A percentile compares a stretch with the other conserved stretches of the same genome.
Evolutionary conservation across 2,329 filamentous ascomycete species (phyloP).

Genomic region (Pseudocercospora fijiensis): DNA sequence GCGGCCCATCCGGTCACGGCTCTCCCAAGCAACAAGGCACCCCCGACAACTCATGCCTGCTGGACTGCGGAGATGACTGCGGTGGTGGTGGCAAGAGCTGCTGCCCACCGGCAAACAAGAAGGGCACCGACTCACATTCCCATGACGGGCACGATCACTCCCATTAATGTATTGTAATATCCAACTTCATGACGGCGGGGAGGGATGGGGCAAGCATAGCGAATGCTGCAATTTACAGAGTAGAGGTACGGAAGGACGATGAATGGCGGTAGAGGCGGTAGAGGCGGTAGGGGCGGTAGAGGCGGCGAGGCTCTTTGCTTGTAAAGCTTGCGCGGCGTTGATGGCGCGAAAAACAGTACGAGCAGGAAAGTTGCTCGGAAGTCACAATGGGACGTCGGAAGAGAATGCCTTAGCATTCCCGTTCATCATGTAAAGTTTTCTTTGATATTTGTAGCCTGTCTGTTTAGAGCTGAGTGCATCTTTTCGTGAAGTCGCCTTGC

Average conservation of each 20-base stretch:
- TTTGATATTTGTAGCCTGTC: constrained; percentile 1
- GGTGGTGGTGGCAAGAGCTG: constrained; percentile 44
- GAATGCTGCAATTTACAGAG: background rate
- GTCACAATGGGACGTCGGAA: background rate
- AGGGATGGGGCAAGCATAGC: background rate
- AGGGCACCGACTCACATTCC: constrained; percentile 15
- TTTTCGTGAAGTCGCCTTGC: background rate
- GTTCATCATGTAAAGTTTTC: background rate
- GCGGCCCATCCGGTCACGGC: constrained; percentile 35
- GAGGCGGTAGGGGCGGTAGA: too few species aligned
- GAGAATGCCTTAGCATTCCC: constrained; percentile 2
- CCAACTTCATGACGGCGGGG: background rate
- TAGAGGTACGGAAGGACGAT: background rate
- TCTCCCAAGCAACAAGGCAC: constrained; percentile 26
- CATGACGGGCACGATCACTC: constrained; percentile 22
- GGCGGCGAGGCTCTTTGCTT: background rate
- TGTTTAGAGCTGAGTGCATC: background rate
- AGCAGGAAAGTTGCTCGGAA: background rate
- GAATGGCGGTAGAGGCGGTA: constrained; percentile 4
- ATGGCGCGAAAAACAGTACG: background rate
- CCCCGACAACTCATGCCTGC: constrained; percentile 42
- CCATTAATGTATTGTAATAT: constrained; percentile 15
- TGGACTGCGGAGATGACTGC: constrained; percentile 48
- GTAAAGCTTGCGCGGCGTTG: background rate
- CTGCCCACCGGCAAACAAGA: constrained; percentile 37